Conservation (phyloP, 805 yeast genomes). For the Maudiozyma turicensis region DNA sequence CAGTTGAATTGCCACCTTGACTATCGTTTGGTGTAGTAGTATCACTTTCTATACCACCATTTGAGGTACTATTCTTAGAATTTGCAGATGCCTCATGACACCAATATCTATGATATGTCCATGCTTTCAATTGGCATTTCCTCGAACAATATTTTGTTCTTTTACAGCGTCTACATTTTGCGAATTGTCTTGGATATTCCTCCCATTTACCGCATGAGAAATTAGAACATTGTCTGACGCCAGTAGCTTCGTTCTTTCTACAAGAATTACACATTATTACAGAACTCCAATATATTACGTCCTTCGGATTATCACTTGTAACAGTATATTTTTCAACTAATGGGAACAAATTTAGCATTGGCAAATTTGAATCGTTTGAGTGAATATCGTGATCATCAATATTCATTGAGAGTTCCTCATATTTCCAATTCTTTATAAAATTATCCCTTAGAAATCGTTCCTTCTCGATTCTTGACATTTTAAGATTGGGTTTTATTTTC, state of each 20-base stretch:
- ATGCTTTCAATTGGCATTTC: conserved; percentile 83
- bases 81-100: conserved; percentile 46
- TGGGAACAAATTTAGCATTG: conserved; percentile 69
- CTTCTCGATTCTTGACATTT: neutral
- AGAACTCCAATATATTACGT: conserved; percentile 92
- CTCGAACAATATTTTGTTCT: conserved; percentile 91
- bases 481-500: neutral
- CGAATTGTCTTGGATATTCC: conserved; percentile 53
- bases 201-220: conserved; percentile 95
- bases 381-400: conserved; percentile 19
- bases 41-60: conserved; percentile 10
- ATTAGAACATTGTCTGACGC: conserved; percentile 90
- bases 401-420: conserved; percentile 31
- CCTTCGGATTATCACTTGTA: conserved; percentile 53
- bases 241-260: conserved; percentile 75
- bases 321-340: conserved; percentile 85
- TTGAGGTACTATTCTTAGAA: conserved; percentile 8
- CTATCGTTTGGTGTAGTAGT: conserved; percentile 11
- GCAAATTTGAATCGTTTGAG: conserved; percentile 31
- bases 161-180: conserved; percentile 89
- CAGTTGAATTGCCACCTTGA: conserved; percentile 1
- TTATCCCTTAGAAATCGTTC: conserved; percentile 1
- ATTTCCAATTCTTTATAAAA: conserved; percentile 33
- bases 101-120: conserved; percentile 94
- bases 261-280: conserved; percentile 97